Percentiles rank a stretch among this genome's conserved stretches.
Evolutionary conservation across 495 filamentous ascomycete genomes (phyloP).

Genomic region (Neurospora hispaniola): DNA sequence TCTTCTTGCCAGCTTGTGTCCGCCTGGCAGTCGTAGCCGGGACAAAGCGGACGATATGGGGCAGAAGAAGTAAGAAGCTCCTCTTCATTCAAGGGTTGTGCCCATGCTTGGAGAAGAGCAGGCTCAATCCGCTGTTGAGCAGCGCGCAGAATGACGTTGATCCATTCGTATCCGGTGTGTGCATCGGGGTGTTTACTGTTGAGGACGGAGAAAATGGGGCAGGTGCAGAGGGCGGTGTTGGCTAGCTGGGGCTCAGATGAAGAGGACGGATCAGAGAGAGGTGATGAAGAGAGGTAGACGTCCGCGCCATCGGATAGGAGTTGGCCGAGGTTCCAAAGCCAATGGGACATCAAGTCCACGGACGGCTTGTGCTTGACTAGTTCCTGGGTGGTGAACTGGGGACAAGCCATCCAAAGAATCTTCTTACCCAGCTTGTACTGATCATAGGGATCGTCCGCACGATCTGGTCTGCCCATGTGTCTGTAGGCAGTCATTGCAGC

Average conservation of each 20-base stretch:
- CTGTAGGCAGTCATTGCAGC: not conserved
- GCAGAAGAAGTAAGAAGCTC: not conserved
- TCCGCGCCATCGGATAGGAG: not conserved
- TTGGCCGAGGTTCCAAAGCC: not conserved
- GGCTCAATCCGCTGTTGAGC: not conserved
- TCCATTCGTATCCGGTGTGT: not conserved
- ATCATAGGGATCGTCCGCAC: not conserved
- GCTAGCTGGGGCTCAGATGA: no score
- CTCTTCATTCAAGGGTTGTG: not conserved
- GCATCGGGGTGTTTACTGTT: not conserved
- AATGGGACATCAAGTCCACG: not conserved
- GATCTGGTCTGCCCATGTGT: not conserved
- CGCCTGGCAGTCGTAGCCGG: not conserved
- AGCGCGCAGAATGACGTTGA: not conserved
- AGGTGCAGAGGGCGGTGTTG: not conserved
- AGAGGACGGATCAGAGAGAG: no score
- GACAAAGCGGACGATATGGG: not conserved
- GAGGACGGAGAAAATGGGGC: not conserved
- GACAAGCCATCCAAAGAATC: not conserved
- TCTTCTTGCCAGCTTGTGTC: not conserved
- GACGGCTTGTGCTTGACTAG: not conserved
- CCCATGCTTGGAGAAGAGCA: not conserved
- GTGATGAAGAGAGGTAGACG: not conserved
- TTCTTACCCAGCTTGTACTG: not conserved
- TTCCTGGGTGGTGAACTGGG: not conserved